Evolutionary conservation across 2,329 filamentous ascomycete species (phyloP), one percentile per base, ranked within the genome.

Genomic region (Phialocephala subalpina): DNA sequence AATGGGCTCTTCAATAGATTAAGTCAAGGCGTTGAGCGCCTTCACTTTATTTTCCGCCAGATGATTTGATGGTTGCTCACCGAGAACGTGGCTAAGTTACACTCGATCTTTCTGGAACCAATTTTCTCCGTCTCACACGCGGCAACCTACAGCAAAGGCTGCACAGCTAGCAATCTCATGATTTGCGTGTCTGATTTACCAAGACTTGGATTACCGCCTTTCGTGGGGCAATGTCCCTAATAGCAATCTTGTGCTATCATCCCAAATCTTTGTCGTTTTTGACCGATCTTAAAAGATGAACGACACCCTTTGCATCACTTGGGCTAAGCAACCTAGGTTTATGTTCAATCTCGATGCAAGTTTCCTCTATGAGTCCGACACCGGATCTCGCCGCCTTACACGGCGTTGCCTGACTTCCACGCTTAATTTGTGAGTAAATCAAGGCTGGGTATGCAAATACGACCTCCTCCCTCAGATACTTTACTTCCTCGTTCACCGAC

Each of bases 91-190:
- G n/a, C 20, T 14, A 49, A 6, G 45, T 49, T 49, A 49, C 45
- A 49, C 45, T 49, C 45, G n/a, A 49, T 49, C n/a, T 49, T 49
- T 49, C 45, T 49, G 45, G 45, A 49, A 49, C 11, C 45, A 49
- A 49, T 49, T 25, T 49, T 2, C 7, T 49, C n/a, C 20, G 45
- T 49, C 20, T 22, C 45, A 49, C 45, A 49, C n/a, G 12, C 20
- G 45, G 45, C 45, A 22, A 49, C 45, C 6, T 49, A 25, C 45
- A 49, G n/a, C 20, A 11, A 22, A 49, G n/a, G 14, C 45, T 11
- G n/a, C 20, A 11, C 9, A 49, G 45, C 20, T 25, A 11, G 6
- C n/a, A 49, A 49, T 25, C n/a, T 11, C 45, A n/a, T 49, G 45
- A 49, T 49, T 25, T n/a, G 45, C 12, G 18, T n/a, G 20, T 25